Conservation (phyloP, 1,139 yeast species). For the Candida tropicalis region DNA sequence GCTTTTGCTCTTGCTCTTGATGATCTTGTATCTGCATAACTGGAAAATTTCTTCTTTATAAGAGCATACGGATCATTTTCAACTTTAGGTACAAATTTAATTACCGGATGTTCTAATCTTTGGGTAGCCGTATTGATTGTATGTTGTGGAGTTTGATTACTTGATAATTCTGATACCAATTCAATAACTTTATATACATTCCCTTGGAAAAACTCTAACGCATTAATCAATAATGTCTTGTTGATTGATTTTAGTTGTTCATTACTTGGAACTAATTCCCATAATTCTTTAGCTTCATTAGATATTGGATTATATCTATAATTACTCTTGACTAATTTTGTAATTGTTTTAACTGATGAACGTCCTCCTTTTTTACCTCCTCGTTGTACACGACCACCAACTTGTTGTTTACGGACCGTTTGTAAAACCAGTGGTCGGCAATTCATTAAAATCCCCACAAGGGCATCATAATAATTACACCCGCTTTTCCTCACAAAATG, state of each 20-base stretch:
- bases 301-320: conserved; percentile 20
- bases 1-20: not conserved
- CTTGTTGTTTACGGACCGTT: conserved; percentile 5
- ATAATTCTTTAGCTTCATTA: conserved; percentile 22
- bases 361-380: conserved; percentile 32
- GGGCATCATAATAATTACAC: conserved; percentile 25
- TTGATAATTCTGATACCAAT: conserved; percentile 18
- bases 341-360: not conserved
- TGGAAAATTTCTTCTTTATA: conserved; percentile 8
- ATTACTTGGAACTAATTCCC: conserved; percentile 23
- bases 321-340: conserved; percentile 1
- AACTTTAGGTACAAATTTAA: not conserved
- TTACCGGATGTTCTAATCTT: conserved; percentile 1
- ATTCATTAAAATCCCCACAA: conserved; percentile 32
- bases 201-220: conserved; percentile 43
- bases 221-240: conserved; percentile 35
- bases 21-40: not conserved
- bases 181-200: conserved; percentile 35
- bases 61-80: conserved; percentile 7
- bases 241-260: conserved; percentile 25
- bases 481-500: conserved; percentile 17
- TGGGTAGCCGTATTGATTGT: not conserved
- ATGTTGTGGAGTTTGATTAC: not conserved
- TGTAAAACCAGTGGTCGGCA: conserved; percentile 14
- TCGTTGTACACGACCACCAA: conserved; percentile 1